Conservation (phyloP, 305 asterid genomes). For the Stenogyne calaminthoides region DNA sequence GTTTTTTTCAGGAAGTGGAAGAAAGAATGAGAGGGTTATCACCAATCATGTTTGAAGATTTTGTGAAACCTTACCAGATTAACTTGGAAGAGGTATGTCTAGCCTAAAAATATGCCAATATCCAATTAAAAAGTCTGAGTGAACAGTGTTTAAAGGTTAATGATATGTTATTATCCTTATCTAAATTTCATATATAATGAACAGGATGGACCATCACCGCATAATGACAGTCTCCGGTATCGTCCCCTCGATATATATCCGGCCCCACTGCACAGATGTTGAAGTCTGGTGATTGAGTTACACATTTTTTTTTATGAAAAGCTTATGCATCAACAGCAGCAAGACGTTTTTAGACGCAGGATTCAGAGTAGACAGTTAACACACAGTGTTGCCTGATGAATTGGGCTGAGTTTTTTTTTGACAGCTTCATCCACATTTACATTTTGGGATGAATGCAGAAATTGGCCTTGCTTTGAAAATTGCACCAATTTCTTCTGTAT, state of each 20-base stretch:
- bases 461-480: neutral
- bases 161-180: neutral
- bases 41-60: constrained; percentile 92
- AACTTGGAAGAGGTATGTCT: constrained; percentile 69
- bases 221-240: constrained; percentile 59
- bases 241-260: constrained; percentile 81
- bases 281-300: constrained; percentile 15
- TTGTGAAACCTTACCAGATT: constrained; percentile 82
- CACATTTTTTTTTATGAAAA: constrained; percentile 3
- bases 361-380: constrained; percentile 7
- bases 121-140: neutral
- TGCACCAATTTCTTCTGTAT: neutral
- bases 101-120: neutral
- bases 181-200: neutral
- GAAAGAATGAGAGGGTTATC: constrained; percentile 67
- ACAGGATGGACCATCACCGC: constrained; percentile 88
- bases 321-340: neutral
- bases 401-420: neutral
- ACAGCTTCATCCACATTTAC: neutral
- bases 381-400: neutral
- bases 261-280: constrained; percentile 89
- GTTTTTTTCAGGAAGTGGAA: constrained; percentile 80
- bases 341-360: neutral
- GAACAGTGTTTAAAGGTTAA: neutral
- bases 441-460: neutral